Percentiles rank a stretch among this genome's conserved stretches.
Conservation (phyloP, 2,329 filamentous ascomycete genomes). For the Alternaria novae-zelandiae region DNA sequence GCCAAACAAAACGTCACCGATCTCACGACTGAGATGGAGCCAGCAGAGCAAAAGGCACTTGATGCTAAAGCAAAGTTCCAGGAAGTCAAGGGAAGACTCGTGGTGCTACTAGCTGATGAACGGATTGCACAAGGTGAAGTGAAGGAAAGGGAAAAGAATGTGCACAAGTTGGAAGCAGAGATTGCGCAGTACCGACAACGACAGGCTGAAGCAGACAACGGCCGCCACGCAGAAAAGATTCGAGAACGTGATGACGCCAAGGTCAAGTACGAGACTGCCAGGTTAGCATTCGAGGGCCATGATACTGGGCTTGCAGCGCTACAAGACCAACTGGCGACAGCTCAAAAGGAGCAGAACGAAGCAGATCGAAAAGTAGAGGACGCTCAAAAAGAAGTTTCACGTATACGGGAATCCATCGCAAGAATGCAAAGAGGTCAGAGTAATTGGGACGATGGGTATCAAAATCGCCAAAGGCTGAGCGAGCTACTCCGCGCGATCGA, state of each 20-base stretch:
- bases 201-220: slow-evolving; percentile 69
- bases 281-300: slow-evolving; percentile 52
- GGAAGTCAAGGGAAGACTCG: slow-evolving; percentile 60
- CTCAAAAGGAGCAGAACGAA: slow-evolving; percentile 26
- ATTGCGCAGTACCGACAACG: slow-evolving; percentile 65
- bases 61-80: slow-evolving; percentile 62
- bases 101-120: slow-evolving; percentile 64
- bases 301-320: slow-evolving; percentile 44
- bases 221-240: slow-evolving; percentile 68
- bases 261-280: slow-evolving; percentile 55
- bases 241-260: slow-evolving; percentile 66
- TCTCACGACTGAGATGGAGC: slow-evolving; percentile 46
- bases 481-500: slow-evolving; percentile 72
- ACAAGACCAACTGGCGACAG: slow-evolving; percentile 43
- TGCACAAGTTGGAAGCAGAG: slow-evolving; percentile 52
- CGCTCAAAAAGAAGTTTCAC: slow-evolving; percentile 58
- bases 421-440: slow-evolving; percentile 63
- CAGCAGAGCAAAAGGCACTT: slow-evolving; percentile 56
- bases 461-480: slow-evolving; percentile 60
- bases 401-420: slow-evolving; percentile 59
- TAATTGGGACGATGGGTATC: slow-evolving; percentile 69
- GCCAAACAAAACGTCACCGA: slow-evolving; percentile 45
- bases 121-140: slow-evolving; percentile 68
- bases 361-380: slow-evolving; percentile 36
- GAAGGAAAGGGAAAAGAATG: slow-evolving; percentile 56